Evolutionary conservation across 2,329 filamentous ascomycete genomes (phyloP).

Genomic region (Mollisiaceae sp.): DNA sequence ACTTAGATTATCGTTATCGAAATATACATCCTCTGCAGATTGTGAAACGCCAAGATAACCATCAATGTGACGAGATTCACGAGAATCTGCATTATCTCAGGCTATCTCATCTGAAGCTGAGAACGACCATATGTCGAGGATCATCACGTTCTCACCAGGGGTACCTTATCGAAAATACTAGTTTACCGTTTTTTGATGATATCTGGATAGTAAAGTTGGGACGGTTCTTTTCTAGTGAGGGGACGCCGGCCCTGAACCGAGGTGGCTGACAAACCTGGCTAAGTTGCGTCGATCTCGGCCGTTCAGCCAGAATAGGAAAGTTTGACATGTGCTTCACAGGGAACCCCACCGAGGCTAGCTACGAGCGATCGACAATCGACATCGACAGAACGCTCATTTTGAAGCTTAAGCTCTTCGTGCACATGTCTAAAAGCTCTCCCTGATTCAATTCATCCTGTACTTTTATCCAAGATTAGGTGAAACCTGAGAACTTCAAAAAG

Average conservation of each 20-base stretch:
- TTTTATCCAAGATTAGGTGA: neutral
- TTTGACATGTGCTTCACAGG: conserved; percentile 1
- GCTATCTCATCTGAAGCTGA: neutral
- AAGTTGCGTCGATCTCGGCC: neutral
- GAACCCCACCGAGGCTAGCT: neutral
- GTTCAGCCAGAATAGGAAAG: neutral
- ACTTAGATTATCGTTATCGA: conserved; percentile 3
- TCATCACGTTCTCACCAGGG: neutral
- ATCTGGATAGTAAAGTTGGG: neutral
- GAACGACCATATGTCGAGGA: neutral
- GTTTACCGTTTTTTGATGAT: neutral
- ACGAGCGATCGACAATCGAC: neutral
- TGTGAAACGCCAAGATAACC: neutral
- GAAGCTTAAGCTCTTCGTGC: neutral
- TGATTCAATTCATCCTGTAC: conserved; percentile 3
- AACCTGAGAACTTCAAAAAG: neutral
- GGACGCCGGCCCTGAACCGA: neutral
- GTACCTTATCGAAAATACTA: neutral
- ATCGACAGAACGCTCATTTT: neutral
- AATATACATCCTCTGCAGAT: neutral
- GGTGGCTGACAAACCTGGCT: neutral
- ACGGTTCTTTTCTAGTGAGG: neutral
- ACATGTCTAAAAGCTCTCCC: neutral
- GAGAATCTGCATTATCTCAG: neutral
- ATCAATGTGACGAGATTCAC: neutral